These are phyloP conservation scores for Acer yangbiense DNA, from an alignment of 345 rosid genomes.

Conservation along the genomic window DNA sequence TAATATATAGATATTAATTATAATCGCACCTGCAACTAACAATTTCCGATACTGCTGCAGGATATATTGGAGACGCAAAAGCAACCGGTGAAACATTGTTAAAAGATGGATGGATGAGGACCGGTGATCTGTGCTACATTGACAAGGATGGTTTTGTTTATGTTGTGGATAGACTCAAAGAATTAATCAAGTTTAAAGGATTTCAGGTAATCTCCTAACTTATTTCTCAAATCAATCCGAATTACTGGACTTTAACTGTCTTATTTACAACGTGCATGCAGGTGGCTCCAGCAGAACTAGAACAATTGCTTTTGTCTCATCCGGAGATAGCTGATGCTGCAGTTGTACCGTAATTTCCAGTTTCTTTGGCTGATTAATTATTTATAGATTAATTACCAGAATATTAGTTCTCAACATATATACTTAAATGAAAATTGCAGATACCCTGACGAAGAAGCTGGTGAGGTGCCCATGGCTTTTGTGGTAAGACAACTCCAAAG, in stretches of 20 bases:
- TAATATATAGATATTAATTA: too few species aligned
- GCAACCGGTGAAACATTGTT: slow-evolving; percentile 28
- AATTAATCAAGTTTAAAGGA: slow-evolving; percentile 46
- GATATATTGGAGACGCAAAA: slow-evolving; percentile 33
- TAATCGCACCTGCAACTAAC: too few species aligned
- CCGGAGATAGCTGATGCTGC: slow-evolving; percentile 39
- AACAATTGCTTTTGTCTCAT: slow-evolving; percentile 39
- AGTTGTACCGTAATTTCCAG: slow-evolving; percentile 29
- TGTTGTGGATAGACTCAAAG: slow-evolving; percentile 47
- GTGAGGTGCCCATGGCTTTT: slow-evolving; percentile 42
- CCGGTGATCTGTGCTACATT: slow-evolving; percentile 45
- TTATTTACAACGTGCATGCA: neutral
- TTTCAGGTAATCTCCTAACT: slow-evolving; percentile 32
- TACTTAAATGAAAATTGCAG: slow-evolving; percentile 11
- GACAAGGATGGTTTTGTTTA: slow-evolving; percentile 38
- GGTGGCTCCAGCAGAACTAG: slow-evolving; percentile 51
- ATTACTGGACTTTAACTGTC: too few species aligned
- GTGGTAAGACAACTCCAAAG: slow-evolving; percentile 34
- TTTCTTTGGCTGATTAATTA: too few species aligned
- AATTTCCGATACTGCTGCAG: slow-evolving; percentile 4
- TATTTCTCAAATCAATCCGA: too few species aligned
- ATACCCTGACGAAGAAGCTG: slow-evolving; percentile 43
- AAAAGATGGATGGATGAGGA: slow-evolving; percentile 40
- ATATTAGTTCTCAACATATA: too few species aligned
- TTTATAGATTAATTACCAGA: too few species aligned